Evolutionary conservation across 768 basidiomycete genomes (phyloP).

Genomic region (Peribolospora baueri): DNA sequence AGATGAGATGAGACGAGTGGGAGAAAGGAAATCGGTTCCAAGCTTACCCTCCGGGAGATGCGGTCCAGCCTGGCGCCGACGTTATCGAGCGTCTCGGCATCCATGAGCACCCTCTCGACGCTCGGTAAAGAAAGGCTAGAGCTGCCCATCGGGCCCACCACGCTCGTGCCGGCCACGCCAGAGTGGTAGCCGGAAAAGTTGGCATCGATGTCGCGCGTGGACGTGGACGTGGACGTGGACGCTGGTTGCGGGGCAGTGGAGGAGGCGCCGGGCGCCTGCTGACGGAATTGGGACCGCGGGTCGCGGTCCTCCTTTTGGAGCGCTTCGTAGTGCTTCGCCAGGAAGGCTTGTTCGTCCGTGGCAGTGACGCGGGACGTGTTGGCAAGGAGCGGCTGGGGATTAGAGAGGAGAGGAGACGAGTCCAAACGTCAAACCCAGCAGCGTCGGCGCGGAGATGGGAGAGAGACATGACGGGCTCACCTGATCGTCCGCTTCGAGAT

Average conservation of each 20-base stretch:
- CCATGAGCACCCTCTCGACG: constrained; percentile 43
- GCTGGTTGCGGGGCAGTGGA: neutral
- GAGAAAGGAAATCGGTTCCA: neutral
- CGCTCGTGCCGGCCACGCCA: constrained; percentile 24
- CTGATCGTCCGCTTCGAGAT: constrained; percentile 3
- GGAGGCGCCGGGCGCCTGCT: constrained; percentile 22
- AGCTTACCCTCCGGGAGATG: no score
- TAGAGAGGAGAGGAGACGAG: neutral
- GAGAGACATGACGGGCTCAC: neutral
- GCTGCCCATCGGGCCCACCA: constrained; percentile 80
- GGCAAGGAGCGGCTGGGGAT: neutral
- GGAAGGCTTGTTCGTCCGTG: constrained; percentile 70
- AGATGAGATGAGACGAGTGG: neutral
- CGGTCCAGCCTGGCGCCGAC: neutral
- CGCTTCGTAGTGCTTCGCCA: constrained; percentile 72
- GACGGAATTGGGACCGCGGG: constrained; percentile 65
- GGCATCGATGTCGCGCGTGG: neutral
- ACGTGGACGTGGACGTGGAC: neutral
- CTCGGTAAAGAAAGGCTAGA: constrained; percentile 62
- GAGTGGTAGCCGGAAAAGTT: neutral
- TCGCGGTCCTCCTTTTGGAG: constrained; percentile 78
- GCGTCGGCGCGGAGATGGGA: neutral
- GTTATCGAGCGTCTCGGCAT: neutral
- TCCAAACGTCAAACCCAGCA: neutral
- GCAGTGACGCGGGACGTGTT: constrained; percentile 39